A percentile compares a stretch with the other conserved stretches of the same genome.
phyloP scores from a whole-genome alignment of 2,329 filamentous ascomycete species.

The Alternaria sp. region DNA sequence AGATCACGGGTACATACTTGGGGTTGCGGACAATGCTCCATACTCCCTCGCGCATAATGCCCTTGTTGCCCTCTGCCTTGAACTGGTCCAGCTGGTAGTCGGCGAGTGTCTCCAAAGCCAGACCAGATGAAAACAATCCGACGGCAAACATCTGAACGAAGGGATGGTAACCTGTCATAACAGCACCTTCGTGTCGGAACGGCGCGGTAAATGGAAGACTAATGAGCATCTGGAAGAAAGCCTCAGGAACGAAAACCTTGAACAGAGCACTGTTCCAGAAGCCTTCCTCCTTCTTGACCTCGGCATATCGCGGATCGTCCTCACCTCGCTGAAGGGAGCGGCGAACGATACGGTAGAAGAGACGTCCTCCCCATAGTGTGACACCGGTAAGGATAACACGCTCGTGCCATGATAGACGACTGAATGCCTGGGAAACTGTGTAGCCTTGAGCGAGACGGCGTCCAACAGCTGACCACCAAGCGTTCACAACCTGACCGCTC shows the following conservation, averaged over 20 bases:
- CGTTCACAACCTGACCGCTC: slow-evolving; percentile 63
- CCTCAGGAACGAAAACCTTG: slow-evolving; percentile 66
- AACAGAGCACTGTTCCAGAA: slow-evolving; percentile 68
- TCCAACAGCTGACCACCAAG: slow-evolving; percentile 69
- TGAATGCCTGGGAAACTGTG: slow-evolving; percentile 58
- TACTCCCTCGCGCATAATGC: slow-evolving; percentile 64
- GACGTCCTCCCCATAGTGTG: slow-evolving; percentile 65
- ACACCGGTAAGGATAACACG: slow-evolving; percentile 65
- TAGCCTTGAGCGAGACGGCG: slow-evolving; percentile 59
- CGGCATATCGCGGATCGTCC: slow-evolving; percentile 66
- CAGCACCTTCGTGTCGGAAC: slow-evolving; percentile 58
- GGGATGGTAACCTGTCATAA: slow-evolving; percentile 50
- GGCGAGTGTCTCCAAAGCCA: slow-evolving; percentile 65
- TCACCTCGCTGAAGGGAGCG: slow-evolving; percentile 60
- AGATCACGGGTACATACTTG: slow-evolving; percentile 58
- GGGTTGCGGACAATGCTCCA: slow-evolving; percentile 70
- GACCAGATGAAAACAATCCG: slow-evolving; percentile 65
- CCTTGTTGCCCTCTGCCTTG: slow-evolving; percentile 53
- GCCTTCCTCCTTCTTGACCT: slow-evolving; percentile 59
- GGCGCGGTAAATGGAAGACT: slow-evolving; percentile 66
- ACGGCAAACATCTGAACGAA: slow-evolving; percentile 56
- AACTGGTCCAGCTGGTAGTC: slow-evolving; percentile 66
- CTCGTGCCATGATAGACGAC: slow-evolving; percentile 62
- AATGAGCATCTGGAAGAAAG: slow-evolving; percentile 65
- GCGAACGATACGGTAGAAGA: slow-evolving; percentile 64